Evolutionary conservation across 208 protist genomes (phyloP).

Genomic region (Acanthamoeba royreba): DNA sequence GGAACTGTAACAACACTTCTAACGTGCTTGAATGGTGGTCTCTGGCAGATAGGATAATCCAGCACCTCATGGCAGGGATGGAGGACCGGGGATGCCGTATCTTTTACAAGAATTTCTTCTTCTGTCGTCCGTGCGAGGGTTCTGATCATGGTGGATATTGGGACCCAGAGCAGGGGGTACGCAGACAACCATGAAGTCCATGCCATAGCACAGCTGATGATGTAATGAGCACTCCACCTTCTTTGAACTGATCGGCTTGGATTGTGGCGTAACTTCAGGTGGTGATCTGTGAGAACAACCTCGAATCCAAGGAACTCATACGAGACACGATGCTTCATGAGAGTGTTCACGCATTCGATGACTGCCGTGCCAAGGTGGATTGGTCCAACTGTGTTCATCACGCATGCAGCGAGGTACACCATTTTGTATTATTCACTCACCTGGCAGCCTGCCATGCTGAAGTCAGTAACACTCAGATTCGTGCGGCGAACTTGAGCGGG

Average conservation of each 20-base stretch:
- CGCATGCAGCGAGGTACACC: conserved; percentile 60
- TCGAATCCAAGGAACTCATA: not conserved
- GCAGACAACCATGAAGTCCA: too few relatives aligned
- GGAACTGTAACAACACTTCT: too few relatives aligned
- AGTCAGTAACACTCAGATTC: not conserved
- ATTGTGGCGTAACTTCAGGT: not conserved
- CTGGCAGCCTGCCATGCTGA: not conserved
- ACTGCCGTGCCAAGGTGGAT: conserved; percentile 60
- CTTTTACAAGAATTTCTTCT: conserved; percentile 32
- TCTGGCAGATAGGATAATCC: conserved; percentile 3
- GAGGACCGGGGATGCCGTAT: not conserved
- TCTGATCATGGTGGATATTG: conserved; percentile 2
- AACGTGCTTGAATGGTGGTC: too few relatives aligned
- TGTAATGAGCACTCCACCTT: too few relatives aligned
- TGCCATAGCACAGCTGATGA: too few relatives aligned
- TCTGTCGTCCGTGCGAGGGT: not conserved
- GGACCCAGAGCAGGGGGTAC: conserved; percentile 14
- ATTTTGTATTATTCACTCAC: not conserved
- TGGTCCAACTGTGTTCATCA: conserved; percentile 68
- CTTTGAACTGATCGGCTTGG: not conserved
- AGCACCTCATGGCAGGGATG: conserved; percentile 16
- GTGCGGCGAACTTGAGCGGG: conserved; percentile 61
- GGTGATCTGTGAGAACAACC: conserved; percentile 39
- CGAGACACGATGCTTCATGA: conserved; percentile 58
- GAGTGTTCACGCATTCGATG: conserved; percentile 60